A percentile compares a stretch with the other conserved stretches of the same genome.
Evolutionary conservation across 208 protist species (phyloP).

Genomic region (Wallacemonas collosoma): DNA sequence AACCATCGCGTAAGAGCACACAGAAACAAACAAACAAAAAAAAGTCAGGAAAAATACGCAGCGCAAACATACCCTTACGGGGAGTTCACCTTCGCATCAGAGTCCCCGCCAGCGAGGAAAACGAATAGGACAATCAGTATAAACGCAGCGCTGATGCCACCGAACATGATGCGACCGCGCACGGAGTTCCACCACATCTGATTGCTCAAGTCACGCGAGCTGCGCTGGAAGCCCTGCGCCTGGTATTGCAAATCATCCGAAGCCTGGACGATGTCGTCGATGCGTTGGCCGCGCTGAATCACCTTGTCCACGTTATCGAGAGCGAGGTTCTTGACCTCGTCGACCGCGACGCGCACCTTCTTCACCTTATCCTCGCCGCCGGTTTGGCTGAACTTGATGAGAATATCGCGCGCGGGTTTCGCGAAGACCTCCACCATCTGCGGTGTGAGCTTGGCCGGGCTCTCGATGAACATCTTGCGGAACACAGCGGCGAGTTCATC

Average conservation of each 20-base stretch:
- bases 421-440: constrained; percentile 70
- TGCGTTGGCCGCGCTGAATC: constrained; percentile 77
- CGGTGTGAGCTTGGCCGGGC: constrained; percentile 52
- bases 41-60: not conserved
- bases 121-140: constrained; percentile 80
- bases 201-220: constrained; percentile 75
- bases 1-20: not conserved
- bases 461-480: constrained; percentile 88
- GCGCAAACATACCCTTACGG: not conserved
- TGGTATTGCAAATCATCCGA: constrained; percentile 90
- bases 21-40: constrained; percentile 22
- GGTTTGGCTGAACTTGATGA: constrained; percentile 52
- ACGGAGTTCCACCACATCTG: constrained; percentile 91
- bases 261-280: constrained; percentile 90
- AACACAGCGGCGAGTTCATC: constrained; percentile 79
- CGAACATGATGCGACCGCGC: constrained; percentile 74
- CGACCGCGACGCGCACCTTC: constrained; percentile 74
- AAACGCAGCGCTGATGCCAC: constrained; percentile 58
- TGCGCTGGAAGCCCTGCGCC: constrained; percentile 86
- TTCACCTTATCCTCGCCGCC: constrained; percentile 63
- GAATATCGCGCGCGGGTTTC: constrained; percentile 62
- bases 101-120: constrained; percentile 51
- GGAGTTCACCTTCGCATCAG: not conserved
- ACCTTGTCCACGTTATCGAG: constrained; percentile 87
- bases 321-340: constrained; percentile 83